Evolutionary conservation across 306 rosid genomes (phyloP).

Genomic region (Inga leiocalycina): DNA sequence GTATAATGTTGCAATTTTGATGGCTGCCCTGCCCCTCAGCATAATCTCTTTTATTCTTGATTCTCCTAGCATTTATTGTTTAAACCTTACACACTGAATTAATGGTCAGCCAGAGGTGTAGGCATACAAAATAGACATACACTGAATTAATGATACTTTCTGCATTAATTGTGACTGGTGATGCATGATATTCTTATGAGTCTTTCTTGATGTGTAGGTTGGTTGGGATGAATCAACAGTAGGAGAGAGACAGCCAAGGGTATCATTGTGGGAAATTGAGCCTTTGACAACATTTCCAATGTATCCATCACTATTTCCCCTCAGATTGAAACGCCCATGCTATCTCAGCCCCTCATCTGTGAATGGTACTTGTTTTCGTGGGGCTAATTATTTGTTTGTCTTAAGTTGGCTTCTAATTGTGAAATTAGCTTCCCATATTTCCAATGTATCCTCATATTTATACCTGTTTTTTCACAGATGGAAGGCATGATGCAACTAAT

Average conservation of each 20-base stretch:
- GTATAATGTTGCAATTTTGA: not conserved
- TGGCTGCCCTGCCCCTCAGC: not conserved
- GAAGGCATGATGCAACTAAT: constrained; percentile 68
- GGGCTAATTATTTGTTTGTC: not conserved
- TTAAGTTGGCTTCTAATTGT: not conserved
- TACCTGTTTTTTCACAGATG: constrained; percentile 55
- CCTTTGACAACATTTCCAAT: constrained; percentile 90
- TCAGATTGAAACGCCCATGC: constrained; percentile 88
- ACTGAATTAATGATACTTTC: not conserved
- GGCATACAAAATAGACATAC: not conserved
- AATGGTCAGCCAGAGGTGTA: not conserved
- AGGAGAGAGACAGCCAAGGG: constrained; percentile 87
- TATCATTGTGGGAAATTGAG: constrained; percentile 91
- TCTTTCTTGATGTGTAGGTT: constrained; percentile 48
- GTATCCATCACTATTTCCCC: constrained; percentile 90
- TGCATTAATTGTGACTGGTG: not conserved
- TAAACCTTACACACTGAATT: not conserved
- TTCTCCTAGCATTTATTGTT: not conserved
- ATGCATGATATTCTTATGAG: not conserved
- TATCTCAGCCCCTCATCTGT: constrained; percentile 76
- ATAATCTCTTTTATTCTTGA: not conserved
- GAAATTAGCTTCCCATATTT: not conserved
- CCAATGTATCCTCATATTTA: constrained; percentile 23
- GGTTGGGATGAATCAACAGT: constrained; percentile 97
- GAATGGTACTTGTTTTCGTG: constrained; percentile 49